Conservation (phyloP, 1,284 basidiomycete species). For the Ceratobasidium sp. region DNA sequence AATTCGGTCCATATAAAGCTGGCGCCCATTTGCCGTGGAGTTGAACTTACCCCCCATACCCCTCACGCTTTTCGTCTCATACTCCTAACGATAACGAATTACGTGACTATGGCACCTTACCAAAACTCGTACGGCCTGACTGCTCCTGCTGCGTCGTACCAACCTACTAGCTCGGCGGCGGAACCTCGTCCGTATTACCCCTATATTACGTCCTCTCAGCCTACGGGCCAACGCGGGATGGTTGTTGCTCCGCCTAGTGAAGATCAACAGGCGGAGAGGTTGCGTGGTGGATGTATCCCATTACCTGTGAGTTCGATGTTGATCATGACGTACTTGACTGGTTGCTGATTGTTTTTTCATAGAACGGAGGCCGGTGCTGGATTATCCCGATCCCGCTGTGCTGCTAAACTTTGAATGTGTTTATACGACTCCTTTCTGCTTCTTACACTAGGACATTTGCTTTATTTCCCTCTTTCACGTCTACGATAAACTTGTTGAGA, state of each 20-base stretch:
- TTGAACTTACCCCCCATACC: not conserved
- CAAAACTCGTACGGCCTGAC: conserved; percentile 11
- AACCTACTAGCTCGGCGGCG: conserved; percentile 1
- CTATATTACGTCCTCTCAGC: conserved; percentile 40
- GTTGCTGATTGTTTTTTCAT: not conserved
- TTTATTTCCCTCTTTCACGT: not conserved
- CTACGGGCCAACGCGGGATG: conserved; percentile 35
- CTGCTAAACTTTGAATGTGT: conserved; percentile 19
- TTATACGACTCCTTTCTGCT: not conserved
- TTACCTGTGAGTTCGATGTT: conserved; percentile 27
- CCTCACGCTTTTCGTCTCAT: not conserved
- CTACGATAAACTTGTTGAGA: not conserved
- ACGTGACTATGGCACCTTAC: conserved; percentile 23
- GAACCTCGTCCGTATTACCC: conserved; percentile 36
- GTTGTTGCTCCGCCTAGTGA: conserved; percentile 23
- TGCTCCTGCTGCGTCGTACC: conserved; percentile 26
- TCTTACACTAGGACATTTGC: conserved; percentile 14
- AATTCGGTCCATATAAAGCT: conserved; percentile 9
- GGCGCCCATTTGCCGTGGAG: not conserved
- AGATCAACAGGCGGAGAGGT: conserved; percentile 29
- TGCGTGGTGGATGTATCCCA: conserved; percentile 43
- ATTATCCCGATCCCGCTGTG: conserved; percentile 43
- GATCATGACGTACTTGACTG: not conserved
- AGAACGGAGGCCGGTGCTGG: conserved; percentile 41
- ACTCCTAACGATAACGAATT: conserved; percentile 2